These are phyloP conservation scores for Poterioochromonas sp. DNA, from an alignment of 352 stramenopile species.

Conservation along the genomic window DNA sequence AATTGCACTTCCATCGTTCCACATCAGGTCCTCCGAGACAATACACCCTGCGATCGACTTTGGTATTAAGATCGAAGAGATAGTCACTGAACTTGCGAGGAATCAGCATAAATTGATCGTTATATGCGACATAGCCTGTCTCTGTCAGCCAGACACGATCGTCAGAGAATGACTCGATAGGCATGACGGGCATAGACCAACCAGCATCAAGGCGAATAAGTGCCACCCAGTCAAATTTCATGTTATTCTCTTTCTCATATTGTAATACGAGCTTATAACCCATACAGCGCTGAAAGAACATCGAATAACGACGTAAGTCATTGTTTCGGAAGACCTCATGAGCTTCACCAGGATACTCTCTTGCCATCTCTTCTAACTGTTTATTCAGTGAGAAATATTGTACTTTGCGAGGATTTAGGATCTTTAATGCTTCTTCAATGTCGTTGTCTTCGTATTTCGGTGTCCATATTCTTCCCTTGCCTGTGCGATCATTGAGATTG, in stretches of 20 bases:
- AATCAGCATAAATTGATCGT: constrained; percentile 25
- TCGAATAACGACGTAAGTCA: constrained; percentile 2
- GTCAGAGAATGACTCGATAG: neutral
- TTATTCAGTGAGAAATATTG: neutral
- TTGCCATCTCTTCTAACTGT: neutral
- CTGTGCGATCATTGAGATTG: neutral
- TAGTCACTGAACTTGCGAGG: neutral
- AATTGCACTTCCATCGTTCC: neutral
- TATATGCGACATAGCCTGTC: neutral
- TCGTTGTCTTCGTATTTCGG: neutral
- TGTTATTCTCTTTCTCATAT: constrained; percentile 15
- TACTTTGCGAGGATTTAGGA: constrained; percentile 3
- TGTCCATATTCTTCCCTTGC: neutral
- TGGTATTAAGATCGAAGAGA: neutral
- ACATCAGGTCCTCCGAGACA: constrained; percentile 8
- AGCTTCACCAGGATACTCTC: neutral
- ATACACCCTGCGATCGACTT: neutral
- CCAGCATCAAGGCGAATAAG: neutral
- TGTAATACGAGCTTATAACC: neutral
- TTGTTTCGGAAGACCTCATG: constrained; percentile 1
- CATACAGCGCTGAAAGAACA: constrained; percentile 13
- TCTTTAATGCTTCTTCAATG: neutral
- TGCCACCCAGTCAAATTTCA: constrained; percentile 6
- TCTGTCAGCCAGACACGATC: constrained; percentile 16
- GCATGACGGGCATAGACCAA: neutral